Percentiles rank a stretch among this genome's conserved stretches.
phyloP scores from a whole-genome alignment of 208 protist species.

The Angomonas desouzai region DNA sequence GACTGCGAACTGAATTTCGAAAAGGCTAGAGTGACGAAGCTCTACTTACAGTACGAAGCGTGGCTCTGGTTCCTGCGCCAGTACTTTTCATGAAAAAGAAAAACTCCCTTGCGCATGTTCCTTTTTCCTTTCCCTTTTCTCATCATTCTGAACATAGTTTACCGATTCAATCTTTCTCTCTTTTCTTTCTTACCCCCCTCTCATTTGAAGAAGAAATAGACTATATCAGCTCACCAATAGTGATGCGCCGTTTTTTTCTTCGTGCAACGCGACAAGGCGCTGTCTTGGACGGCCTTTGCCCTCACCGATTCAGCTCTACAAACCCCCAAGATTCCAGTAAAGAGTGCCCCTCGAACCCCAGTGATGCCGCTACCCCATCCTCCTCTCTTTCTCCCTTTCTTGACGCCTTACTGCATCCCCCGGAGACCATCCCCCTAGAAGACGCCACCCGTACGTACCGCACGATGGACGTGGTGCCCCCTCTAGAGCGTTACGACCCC shows the following conservation, averaged over 20 bases:
- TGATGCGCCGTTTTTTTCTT: background rate
- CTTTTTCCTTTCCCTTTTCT: background rate
- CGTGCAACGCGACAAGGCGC: background rate
- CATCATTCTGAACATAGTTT: background rate
- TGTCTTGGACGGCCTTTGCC: background rate
- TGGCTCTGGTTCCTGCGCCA: constrained; percentile 32
- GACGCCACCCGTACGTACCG: constrained; percentile 73
- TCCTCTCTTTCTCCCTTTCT: constrained; percentile 40
- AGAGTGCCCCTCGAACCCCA: no score
- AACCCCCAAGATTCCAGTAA: background rate
- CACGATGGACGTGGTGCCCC: constrained; percentile 82
- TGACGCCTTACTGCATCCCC: constrained; percentile 53
- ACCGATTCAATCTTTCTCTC: constrained; percentile 1
- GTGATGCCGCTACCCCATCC: background rate
- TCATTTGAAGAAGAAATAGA: background rate
- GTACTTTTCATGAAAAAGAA: constrained; percentile 13
- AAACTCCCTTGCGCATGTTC: no score
- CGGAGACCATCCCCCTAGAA: constrained; percentile 47
- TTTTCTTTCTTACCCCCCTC: constrained; percentile 6
- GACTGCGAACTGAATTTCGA: constrained; percentile 69
- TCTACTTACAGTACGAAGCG: constrained; percentile 44
- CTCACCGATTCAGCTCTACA: background rate
- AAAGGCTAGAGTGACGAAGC: constrained; percentile 43
- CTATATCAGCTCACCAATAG: background rate
- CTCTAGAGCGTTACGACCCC: constrained; percentile 59